A percentile compares a stretch with the other conserved stretches of the same genome.
phyloP scores from a whole-genome alignment of 2,329 filamentous ascomycete genomes.

The Chrysosphaeria jannelii region DNA sequence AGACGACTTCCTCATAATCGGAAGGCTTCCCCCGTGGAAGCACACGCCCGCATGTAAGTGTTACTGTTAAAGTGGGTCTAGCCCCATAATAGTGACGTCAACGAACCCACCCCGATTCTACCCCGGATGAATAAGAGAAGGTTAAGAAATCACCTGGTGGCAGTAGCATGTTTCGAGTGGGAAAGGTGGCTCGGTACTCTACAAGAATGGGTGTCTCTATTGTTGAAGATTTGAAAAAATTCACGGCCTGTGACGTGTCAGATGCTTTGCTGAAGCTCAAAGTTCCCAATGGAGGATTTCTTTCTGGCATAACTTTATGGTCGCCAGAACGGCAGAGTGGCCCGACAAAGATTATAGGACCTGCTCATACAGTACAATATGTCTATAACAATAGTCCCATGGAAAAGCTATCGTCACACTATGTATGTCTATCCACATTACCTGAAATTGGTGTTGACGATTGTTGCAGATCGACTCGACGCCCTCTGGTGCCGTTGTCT shows the following conservation, averaged over 20 bases:
- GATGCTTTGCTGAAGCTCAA: slow-evolving; percentile 20
- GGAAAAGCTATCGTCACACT: slow-evolving; percentile 15
- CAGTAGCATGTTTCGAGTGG: no score
- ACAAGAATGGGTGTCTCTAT: no score
- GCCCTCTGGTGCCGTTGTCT: slow-evolving; percentile 15
- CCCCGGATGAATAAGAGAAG: no score
- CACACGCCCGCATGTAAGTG: no score
- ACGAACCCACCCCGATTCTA: no score
- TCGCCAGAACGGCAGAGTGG: slow-evolving; percentile 20
- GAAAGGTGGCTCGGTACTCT: no score
- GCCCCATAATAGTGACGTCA: no score
- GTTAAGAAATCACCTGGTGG: no score
- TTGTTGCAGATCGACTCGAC: slow-evolving; percentile 18
- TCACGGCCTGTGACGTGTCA: slow-evolving; percentile 15
- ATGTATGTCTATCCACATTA: slow-evolving; percentile 9
- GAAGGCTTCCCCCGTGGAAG: no score
- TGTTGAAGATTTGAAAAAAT: slow-evolving; percentile 8
- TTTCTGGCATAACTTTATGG: slow-evolving; percentile 21
- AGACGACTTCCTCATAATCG: no score
- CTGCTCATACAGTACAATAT: slow-evolving; percentile 23
- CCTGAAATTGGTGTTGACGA: slow-evolving; percentile 5
- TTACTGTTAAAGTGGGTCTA: no score
- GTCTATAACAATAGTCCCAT: slow-evolving; percentile 15
- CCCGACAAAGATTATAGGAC: slow-evolving; percentile 20
- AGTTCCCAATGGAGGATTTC: slow-evolving; percentile 18